Percentiles rank a stretch among this genome's conserved stretches.
Conservation (phyloP, 805 yeast genomes). For the Teunomyces cretensis region DNA sequence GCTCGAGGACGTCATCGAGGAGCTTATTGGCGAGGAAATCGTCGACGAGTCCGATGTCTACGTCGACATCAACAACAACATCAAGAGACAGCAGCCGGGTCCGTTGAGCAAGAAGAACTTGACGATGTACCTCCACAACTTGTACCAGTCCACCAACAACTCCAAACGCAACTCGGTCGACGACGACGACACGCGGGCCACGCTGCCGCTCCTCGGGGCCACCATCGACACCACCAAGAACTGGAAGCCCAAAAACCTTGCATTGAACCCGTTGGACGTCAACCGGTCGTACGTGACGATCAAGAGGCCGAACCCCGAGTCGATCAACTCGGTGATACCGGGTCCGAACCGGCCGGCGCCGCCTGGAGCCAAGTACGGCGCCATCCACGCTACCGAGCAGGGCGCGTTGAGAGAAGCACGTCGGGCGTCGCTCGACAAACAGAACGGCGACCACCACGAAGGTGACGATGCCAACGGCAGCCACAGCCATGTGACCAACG, state of each 20-base stretch:
- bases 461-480: no score
- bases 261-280: constrained; percentile 68
- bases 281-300: constrained; percentile 66
- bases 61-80: constrained; percentile 84
- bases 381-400: constrained; percentile 47
- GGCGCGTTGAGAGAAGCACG: constrained; percentile 32
- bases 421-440: constrained; percentile 1
- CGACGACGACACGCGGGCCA: constrained; percentile 4
- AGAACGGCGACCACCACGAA: background rate
- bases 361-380: constrained; percentile 21
- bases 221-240: constrained; percentile 19
- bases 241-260: constrained; percentile 62
- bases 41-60: constrained; percentile 95
- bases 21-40: constrained; percentile 94
- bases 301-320: constrained; percentile 48
- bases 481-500: background rate
- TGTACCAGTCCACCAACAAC: constrained; percentile 39
- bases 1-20: constrained; percentile 96
- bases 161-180: constrained; percentile 47
- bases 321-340: constrained; percentile 18
- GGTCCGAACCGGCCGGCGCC: constrained; percentile 17
- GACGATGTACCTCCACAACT: constrained; percentile 63
- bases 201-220: background rate
- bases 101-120: constrained; percentile 70
- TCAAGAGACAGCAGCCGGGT: constrained; percentile 74